These are phyloP conservation scores for Alliaria petiolata DNA, from an alignment of 345 rosid species.

Conservation along the genomic window DNA sequence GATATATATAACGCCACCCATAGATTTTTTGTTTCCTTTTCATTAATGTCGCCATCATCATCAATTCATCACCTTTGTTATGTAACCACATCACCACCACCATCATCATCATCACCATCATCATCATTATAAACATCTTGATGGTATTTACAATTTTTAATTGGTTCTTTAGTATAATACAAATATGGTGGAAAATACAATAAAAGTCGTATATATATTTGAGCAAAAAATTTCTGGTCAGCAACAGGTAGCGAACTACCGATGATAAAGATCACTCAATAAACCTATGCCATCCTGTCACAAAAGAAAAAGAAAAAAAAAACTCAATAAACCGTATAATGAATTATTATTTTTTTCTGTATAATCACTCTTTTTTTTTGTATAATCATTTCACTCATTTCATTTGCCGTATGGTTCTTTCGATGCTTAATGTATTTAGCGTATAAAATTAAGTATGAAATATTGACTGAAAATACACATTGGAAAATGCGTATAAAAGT, in stretches of 20 bases:
- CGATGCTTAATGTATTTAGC: not conserved
- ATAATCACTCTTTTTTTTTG: too few species aligned
- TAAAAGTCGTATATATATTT: not conserved
- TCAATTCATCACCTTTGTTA: constrained; percentile 19
- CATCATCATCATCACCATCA: constrained; percentile 5
- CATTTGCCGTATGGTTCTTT: not conserved
- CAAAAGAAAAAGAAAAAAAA: constrained; percentile 1
- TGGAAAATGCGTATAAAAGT: not conserved
- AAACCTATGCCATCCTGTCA: constrained; percentile 9
- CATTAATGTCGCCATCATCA: constrained; percentile 24
- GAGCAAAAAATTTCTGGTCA: constrained; percentile 6
- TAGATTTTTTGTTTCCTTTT: constrained; percentile 23
- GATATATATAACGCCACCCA: constrained; percentile 35
- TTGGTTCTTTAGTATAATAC: constrained; percentile 12
- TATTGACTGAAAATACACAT: not conserved
- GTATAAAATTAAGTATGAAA: not conserved
- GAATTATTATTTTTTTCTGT: too few species aligned
- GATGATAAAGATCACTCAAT: not conserved
- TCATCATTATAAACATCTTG: constrained; percentile 6
- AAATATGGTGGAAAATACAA: not conserved
- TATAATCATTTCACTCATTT: not conserved
- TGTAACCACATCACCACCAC: too few species aligned
- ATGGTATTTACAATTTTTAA: constrained; percentile 8
- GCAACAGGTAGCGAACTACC: constrained; percentile 20
- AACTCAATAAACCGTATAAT: not conserved